A percentile compares a stretch with the other conserved stretches of the same genome.
phyloP scores from a whole-genome alignment of 805 yeast species.

The Cyberlindnera misumaiensis region DNA sequence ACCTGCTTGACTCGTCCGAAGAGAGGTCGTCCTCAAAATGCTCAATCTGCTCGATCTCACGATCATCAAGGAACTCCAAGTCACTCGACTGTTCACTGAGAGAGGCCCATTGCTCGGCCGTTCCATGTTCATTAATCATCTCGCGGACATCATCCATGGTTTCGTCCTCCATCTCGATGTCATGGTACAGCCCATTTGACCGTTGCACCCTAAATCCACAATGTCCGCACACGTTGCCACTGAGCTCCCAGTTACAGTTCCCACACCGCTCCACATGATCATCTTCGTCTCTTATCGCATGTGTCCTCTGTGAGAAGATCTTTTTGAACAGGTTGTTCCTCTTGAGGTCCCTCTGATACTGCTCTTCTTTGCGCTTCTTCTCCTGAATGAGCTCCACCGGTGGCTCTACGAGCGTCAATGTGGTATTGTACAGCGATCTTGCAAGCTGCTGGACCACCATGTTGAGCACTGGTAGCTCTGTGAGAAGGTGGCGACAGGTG shows the following conservation, averaged over 20 bases:
- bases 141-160: background rate
- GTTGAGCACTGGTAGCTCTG: slow-evolving; percentile 46
- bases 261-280: slow-evolving; percentile 75
- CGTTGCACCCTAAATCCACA: slow-evolving; percentile 49
- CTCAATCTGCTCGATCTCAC: slow-evolving; percentile 2
- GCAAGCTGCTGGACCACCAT: slow-evolving; percentile 42
- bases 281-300: slow-evolving; percentile 49
- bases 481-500: slow-evolving; percentile 48
- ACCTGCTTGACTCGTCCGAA: background rate
- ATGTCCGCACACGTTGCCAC: slow-evolving; percentile 55
- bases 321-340: slow-evolving; percentile 39
- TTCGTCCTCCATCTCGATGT: background rate
- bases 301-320: slow-evolving; percentile 40
- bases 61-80: slow-evolving; percentile 15
- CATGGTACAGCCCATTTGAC: background rate
- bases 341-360: slow-evolving; percentile 35
- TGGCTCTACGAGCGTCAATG: slow-evolving; percentile 14
- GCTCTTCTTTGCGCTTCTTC: slow-evolving; percentile 21
- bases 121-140: background rate
- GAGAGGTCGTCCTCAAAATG: background rate
- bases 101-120: background rate
- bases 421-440: slow-evolving; percentile 32
- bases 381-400: slow-evolving; percentile 2
- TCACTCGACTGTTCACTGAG: slow-evolving; percentile 4
- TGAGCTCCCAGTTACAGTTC: slow-evolving; percentile 75